Base-by-base conservation (phyloP, 805 yeast genomes). In the Candida suzukii region DNA sequence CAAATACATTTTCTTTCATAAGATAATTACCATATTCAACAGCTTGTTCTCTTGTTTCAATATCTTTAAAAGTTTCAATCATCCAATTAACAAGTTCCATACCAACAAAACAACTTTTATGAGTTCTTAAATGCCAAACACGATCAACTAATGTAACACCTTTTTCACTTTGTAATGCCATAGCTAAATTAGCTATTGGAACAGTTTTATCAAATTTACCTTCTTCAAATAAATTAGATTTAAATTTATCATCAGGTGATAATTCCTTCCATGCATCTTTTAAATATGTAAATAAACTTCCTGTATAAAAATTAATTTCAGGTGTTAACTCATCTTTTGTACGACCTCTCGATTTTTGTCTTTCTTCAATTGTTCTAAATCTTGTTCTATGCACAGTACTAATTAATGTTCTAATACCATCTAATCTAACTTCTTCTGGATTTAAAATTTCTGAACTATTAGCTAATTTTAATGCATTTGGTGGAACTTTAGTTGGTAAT, bases 401-500 rank as follows among this genome's bases (percentile, higher is more conserved):
- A 43, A 82, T 81, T 46, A 86, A 63, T 36, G 79, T 77, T 35
- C 91, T 67, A 18, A 91, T 65, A 0, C 98, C 99, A 57, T 91
- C 98, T n/a, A 91, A 73, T 42, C 95, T 66, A n/a, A 84, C 74
- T 60, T 91, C 98, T 56, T 91, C 99, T 3, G 83, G 79, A 0
- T 78, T 74, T 39, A 90, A 65, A 21, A 72, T 70, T 50, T 87
- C 96, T 46, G 72, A 74, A 29, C 67, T 61, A 25, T 27, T 31
- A 1, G 56, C 56, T 7, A 60, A 39, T 10, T 56, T 56, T 62
- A 47, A 63, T 43, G 71, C 68, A 47, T 71, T 70, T 43, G 77
- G 71, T 0, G 88, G 82, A 17, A 81, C 68, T n/a, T 76, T 83
- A 0, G 87, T 66, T 0, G 97, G 96, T 39, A 90, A 65, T 2